Base-by-base conservation (phyloP, 192 early-diverging fungal species). In the Entomortierella lignicola region DNA sequence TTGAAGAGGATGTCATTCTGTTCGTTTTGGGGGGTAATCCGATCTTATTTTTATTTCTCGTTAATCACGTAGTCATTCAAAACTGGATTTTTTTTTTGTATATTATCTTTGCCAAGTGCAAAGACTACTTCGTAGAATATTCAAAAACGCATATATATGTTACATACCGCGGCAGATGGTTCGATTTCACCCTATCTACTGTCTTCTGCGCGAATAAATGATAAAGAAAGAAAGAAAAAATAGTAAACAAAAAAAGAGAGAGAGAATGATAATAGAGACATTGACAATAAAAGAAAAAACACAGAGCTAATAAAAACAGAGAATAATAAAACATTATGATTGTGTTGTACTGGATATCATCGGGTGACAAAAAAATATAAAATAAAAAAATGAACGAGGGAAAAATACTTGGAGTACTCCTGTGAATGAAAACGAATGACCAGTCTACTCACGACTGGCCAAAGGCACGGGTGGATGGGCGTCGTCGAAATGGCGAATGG, bases 391-490 rank as follows among this genome's bases (percentile, higher is more conserved):
- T 23, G 30, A 4, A 4, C 18, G 29, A 12, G 17, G n/a, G 10
- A 37, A 37, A 37, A 37, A 47, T 47, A 47, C 44, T 47, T 47
- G 44, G 55, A 10, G 5, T 31, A 1, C 31, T 20, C 7, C 29
- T 31, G 3, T 20, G 13, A 56, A 15, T 31, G 55, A 5, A 31
- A 10, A 27, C 17, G 30, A 26, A 12, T 26, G 56, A 58, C n/a
- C 17, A n/a, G n/a, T 20, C 55, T n/a, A 1, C 39, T 59, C 57
- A 59, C 13, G 57, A 59, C 2, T 30, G 57, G 39, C 57, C 21
- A 26, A 59, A 59, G 2, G 57, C 37, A 21, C 57, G 57, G 5
- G 57, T 59, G 21, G 57, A 59, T 30, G 57, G 57, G 7, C 57
- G 57, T 34, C 23, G 57, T 59, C 18, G 39, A 12, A 42, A 21